Base-by-base conservation (phyloP, 345 rosid genomes). In the Gossypium anomalum region DNA sequence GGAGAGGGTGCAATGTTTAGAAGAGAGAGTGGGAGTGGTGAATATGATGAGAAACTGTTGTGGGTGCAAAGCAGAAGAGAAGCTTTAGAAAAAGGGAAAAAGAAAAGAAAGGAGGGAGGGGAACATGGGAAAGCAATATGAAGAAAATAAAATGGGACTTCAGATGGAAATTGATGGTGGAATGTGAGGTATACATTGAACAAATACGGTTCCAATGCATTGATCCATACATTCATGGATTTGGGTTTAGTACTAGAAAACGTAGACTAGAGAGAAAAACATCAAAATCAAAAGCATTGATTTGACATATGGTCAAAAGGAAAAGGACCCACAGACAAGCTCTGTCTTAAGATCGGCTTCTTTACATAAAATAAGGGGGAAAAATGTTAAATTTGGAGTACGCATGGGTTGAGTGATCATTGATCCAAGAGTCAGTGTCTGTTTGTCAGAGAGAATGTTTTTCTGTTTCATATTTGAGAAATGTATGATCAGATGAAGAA, bases 21-120 rank as follows among this genome's bases (percentile, higher is more conserved):
- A 41, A 57, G 53, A 13, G 77, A 41, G 78, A 47, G 63, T 75
- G 81, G 9, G 29, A 71, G 82, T 71, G 85, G 87, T 80, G 81
- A 79, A 74, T 63, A 81, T 86, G 87, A 86, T 83, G 87, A 84
- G 75, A 76, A 74, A 67, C 82, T 79, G 79, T 59, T 77, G 79
- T 45, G 62, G 79, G 57, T 78, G 80, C 79, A 77, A 78, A 77
- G 80, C 75, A 76, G 72, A 67, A 68, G 72, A 17, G 64, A 76
- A 78, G 80, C 86, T 81, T 84, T 84, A 73, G 81, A 56, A 73
- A 85, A 86, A 80, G 41, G 41, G 41, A 34, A 34, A 34, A 34
- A 5, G 41, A 34, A 34, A 34, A 6, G 41, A 34, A 34, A 34
- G 41, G 41, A 34, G 41, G 41, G 41, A 34, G 41, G 41, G 41